Percentiles rank a stretch among this genome's conserved stretches.
Conservation (phyloP, 129 eudicot genomes). For the Ambrosia artemisiifolia region DNA sequence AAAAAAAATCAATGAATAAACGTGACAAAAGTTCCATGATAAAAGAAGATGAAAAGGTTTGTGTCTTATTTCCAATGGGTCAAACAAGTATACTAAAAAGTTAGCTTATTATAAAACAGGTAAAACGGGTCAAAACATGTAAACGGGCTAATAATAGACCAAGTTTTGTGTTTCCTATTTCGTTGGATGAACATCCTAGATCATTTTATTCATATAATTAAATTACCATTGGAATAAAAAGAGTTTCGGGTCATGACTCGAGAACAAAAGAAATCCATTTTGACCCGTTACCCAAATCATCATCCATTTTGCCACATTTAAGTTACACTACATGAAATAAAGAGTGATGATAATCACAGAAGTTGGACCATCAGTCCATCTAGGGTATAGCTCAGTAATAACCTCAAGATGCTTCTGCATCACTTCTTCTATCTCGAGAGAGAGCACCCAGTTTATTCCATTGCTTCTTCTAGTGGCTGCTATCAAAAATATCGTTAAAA, state of each 20-base stretch:
- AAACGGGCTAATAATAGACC: too few relatives aligned
- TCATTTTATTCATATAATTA: not conserved
- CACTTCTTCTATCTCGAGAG: slow-evolving; percentile 78
- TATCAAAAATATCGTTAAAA: slow-evolving; percentile 8
- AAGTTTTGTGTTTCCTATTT: too few relatives aligned
- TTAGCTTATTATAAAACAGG: not conserved
- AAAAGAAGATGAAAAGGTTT: not conserved
- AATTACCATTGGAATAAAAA: not conserved
- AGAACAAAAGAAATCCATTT: not conserved
- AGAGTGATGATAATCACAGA: slow-evolving; percentile 41
- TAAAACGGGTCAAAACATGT: too few relatives aligned
- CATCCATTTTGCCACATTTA: slow-evolving; percentile 7
- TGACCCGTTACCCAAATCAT: not conserved
- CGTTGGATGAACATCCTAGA: not conserved
- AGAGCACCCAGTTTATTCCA: slow-evolving; percentile 87
- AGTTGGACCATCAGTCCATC: slow-evolving; percentile 62
- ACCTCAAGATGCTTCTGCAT: slow-evolving; percentile 82
- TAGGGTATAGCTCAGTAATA: slow-evolving; percentile 60
- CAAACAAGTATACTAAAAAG: not conserved
- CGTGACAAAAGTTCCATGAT: slow-evolving; percentile 10
- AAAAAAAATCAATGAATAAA: slow-evolving; percentile 12
- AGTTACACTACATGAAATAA: not conserved
- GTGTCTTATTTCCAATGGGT: not conserved
- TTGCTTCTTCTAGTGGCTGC: slow-evolving; percentile 38
- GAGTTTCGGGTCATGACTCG: not conserved